Evolutionary conservation across 2,329 filamentous ascomycete species (phyloP), one percentile per base, ranked within the genome.

Genomic region (Penicillium nordicum): DNA sequence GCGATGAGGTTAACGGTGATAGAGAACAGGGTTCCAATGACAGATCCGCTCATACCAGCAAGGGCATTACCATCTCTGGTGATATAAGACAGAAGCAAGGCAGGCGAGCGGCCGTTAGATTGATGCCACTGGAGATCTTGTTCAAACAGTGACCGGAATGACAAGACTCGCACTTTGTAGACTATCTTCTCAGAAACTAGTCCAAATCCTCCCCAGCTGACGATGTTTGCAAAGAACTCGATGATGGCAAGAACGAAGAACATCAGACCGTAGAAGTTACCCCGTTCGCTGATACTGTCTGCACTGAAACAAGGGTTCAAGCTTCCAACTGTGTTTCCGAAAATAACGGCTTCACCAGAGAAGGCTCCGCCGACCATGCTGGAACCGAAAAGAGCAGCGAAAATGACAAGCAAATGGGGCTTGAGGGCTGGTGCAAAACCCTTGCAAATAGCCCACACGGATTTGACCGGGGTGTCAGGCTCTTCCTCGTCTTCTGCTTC

Each of bases 61-160:
- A 92, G 74, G 0, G 86, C 82, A 25, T 84, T 85, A 1, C 85
- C 83, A 65, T 92, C 88, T 43, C 82, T 84, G 4, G 86, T 90
- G 60, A 92, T 87, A 61, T 86, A 82, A 0, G 84, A 84, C 2
- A 90, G 76, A 5, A 92, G 76, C 11, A 79, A 74, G 0, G 84
- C 79, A 0, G 88, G 85, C 1, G 80, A 86, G 25, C 87, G 81
- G 5, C 79, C 81, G 23, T 83, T 79, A 0, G 85, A 85, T 66
- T 89, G 84, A 64, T 90, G 88, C 88, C 87, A 91, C 57, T 87
- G 80, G 46, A 88, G 74, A 58, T 86, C 84, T 70, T 89, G 87
- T 57, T 84, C 78, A 49, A 89, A 81, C 1, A 90, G 72, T 0
- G 86, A 84, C 2, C 84, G 81, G 67, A 90, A 83, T 0, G 84